These are phyloP conservation scores for Colletotrichum theobromicola DNA, from an alignment of 2,329 filamentous ascomycete genomes.

Conservation along the genomic window DNA sequence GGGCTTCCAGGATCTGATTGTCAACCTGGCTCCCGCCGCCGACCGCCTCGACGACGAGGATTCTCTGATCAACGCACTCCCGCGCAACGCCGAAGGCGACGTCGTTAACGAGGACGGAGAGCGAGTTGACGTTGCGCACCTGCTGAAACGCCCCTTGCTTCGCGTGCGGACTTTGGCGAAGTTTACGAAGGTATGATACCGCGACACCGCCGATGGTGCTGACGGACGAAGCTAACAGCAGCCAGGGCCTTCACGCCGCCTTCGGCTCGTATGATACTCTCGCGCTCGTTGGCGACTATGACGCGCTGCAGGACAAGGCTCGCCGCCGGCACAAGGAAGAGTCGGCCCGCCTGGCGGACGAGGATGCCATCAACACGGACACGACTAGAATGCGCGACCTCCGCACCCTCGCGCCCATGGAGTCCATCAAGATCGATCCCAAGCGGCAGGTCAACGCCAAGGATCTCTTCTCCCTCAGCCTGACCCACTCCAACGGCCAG, in stretches of 20 bases:
- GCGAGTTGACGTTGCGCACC: slow-evolving; percentile 90
- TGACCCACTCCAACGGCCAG: slow-evolving; percentile 89
- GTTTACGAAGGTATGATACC: slow-evolving; percentile 74
- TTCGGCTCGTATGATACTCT: slow-evolving; percentile 51
- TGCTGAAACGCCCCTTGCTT: slow-evolving; percentile 87
- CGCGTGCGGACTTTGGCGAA: slow-evolving; percentile 88
- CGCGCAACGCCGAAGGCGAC: slow-evolving; percentile 68
- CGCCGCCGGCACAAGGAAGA: slow-evolving; percentile 69
- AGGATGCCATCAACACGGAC: slow-evolving; percentile 85
- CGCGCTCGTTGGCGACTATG: slow-evolving; percentile 59
- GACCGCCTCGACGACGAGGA: slow-evolving; percentile 61
- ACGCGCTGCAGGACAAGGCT: slow-evolving; percentile 76
- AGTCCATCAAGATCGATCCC: slow-evolving; percentile 75
- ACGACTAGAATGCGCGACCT: slow-evolving; percentile 80
- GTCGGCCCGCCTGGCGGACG: slow-evolving; percentile 77
- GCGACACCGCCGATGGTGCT: background rate
- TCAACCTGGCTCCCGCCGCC: slow-evolving; percentile 81
- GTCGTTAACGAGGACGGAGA: slow-evolving; percentile 79
- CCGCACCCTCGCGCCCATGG: slow-evolving; percentile 74
- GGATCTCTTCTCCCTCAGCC: slow-evolving; percentile 85
- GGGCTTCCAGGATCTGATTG: slow-evolving; percentile 92
- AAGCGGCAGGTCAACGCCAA: slow-evolving; percentile 84
- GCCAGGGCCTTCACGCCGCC: slow-evolving; percentile 61
- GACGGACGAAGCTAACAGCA: background rate
- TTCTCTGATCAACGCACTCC: slow-evolving; percentile 63